Conservation (phyloP, 768 basidiomycete genomes). For the Lactifluus pinguis region DNA sequence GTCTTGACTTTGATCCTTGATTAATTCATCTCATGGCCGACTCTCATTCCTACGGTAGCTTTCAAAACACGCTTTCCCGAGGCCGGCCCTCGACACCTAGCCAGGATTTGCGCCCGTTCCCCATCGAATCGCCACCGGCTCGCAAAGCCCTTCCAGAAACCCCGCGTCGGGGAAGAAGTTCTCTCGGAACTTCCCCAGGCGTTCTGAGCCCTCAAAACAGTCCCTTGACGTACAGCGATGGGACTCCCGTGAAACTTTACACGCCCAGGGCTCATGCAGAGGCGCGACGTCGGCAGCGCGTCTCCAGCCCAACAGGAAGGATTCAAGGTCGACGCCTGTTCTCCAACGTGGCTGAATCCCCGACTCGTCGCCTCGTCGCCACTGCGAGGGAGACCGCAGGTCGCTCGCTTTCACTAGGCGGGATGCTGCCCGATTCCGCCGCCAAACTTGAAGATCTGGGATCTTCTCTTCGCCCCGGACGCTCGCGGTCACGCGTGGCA, state of each 20-base stretch:
- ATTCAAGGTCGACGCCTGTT: neutral
- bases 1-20: neutral
- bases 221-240: neutral
- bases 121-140: neutral
- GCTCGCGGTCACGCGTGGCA: neutral
- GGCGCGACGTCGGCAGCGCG: neutral
- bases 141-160: neutral
- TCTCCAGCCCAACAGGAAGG: neutral
- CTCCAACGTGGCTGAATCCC: neutral
- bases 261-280: neutral
- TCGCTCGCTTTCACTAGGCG: neutral
- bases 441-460: neutral
- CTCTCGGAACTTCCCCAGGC: neutral
- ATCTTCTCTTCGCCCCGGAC: neutral
- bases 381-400: neutral
- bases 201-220: neutral
- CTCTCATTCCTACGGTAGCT: neutral
- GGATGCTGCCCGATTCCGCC: neutral
- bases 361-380: neutral
- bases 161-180: neutral
- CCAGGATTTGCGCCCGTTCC: neutral
- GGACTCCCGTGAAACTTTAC: neutral
- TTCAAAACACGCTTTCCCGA: neutral
- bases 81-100: constrained; percentile 1
- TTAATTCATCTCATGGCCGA: neutral